Conservation (phyloP, 1,284 basidiomycete species). For the Pascua guehoae region DNA sequence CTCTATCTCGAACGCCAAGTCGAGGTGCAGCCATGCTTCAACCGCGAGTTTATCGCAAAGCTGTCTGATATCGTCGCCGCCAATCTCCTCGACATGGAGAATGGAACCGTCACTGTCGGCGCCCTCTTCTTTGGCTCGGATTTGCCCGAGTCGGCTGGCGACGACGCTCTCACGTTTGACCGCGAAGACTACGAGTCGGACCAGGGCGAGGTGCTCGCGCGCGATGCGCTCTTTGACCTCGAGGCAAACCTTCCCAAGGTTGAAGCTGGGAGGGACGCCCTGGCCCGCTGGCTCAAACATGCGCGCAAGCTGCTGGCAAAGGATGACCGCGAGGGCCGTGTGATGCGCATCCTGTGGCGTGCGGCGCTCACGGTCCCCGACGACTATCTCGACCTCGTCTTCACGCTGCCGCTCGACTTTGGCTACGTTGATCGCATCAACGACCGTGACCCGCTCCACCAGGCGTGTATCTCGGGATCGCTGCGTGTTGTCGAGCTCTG, state of each 20-base stretch:
- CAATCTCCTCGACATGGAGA: constrained; percentile 87
- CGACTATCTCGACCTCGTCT: constrained; percentile 68
- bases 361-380: constrained; percentile 74
- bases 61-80: constrained; percentile 91
- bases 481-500: constrained; percentile 78
- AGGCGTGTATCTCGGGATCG: constrained; percentile 81
- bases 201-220: constrained; percentile 46
- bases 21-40: constrained; percentile 96
- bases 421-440: constrained; percentile 95
- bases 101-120: constrained; percentile 68
- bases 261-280: constrained; percentile 55
- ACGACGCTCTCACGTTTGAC: constrained; percentile 59
- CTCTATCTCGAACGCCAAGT: constrained; percentile 95
- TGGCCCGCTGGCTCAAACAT: constrained; percentile 64
- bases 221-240: constrained; percentile 76
- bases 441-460: constrained; percentile 89
- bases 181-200: constrained; percentile 59
- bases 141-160: constrained; percentile 39
- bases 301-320: constrained; percentile 52
- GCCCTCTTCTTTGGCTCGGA: constrained; percentile 49
- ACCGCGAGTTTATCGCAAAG: constrained; percentile 95
- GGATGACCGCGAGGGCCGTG: constrained; percentile 45
- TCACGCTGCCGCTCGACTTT: constrained; percentile 82
- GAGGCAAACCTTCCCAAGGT: constrained; percentile 80
- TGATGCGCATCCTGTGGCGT: constrained; percentile 84